These are phyloP conservation scores for Graphilbum sp. DNA, from an alignment of 2,329 filamentous ascomycete species.

Conservation along the genomic window DNA sequence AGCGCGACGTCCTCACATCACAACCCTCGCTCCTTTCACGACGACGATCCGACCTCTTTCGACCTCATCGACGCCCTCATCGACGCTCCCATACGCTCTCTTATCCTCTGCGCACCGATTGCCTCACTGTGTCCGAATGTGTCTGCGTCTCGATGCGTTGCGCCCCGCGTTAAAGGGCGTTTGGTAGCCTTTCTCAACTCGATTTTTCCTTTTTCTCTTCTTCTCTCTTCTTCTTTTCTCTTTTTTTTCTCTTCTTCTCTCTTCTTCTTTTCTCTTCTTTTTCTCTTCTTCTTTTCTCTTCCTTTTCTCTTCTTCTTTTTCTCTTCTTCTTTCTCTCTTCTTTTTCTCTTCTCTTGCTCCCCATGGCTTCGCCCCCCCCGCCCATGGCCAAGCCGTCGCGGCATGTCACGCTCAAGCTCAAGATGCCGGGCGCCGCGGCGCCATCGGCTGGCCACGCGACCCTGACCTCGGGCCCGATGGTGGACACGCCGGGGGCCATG, in stretches of 20 bases:
- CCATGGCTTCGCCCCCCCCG: conserved; percentile 8
- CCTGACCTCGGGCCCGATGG: conserved; percentile 6
- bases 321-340: background rate
- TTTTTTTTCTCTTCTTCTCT: too few species aligned
- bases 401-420: conserved; percentile 10
- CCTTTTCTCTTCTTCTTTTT: too few species aligned
- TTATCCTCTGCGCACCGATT: too few species aligned
- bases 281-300: too few species aligned
- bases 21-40: too few species aligned
- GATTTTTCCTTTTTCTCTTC: background rate
- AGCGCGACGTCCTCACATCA: too few species aligned
- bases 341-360: background rate
- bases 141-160: background rate
- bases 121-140: too few species aligned
- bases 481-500: conserved; percentile 8
- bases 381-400: conserved; percentile 3
- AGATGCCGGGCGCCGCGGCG: conserved; percentile 1
- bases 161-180: background rate
- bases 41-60: too few species aligned
- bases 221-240: background rate
- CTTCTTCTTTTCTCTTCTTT: too few species aligned
- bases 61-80: too few species aligned
- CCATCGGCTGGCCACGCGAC: background rate
- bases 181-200: too few species aligned
- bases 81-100: too few species aligned